A percentile compares a stretch with the other conserved stretches of the same genome.
phyloP scores from a whole-genome alignment of 495 filamentous ascomycete genomes.

The Apodospora peruviana region DNA sequence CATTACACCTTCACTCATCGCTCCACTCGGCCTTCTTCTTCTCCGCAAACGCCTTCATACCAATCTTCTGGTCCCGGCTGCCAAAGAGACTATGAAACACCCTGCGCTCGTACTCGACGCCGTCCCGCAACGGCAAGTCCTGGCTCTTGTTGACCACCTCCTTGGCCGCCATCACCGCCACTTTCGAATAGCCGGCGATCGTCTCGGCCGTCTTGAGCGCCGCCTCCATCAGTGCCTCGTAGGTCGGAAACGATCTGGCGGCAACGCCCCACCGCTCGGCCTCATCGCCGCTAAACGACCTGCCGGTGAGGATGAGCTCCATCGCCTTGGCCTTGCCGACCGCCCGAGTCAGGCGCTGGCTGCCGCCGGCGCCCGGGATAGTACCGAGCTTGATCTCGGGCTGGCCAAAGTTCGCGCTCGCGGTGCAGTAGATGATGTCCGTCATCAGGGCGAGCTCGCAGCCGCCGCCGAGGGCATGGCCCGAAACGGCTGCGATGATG shows the following conservation, averaged over 20 bases:
- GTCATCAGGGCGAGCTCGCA: constrained; percentile 98
- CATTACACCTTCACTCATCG: constrained; percentile 52
- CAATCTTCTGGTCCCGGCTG: constrained; percentile 92
- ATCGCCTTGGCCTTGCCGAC: constrained; percentile 88
- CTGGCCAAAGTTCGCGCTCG: constrained; percentile 82
- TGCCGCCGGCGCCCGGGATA: constrained; percentile 88
- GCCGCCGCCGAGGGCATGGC: constrained; percentile 88
- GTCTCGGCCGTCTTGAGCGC: constrained; percentile 77
- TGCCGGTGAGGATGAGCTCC: constrained; percentile 88
- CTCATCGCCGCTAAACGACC: constrained; percentile 72
- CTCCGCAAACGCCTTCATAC: constrained; percentile 91
- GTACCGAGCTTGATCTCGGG: constrained; percentile 92
- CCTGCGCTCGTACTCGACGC: constrained; percentile 88
- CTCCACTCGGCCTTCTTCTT: constrained; percentile 93
- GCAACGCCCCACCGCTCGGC: constrained; percentile 89
- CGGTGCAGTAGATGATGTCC: constrained; percentile 87
- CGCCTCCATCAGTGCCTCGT: constrained; percentile 75
- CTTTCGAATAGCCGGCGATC: constrained; percentile 73
- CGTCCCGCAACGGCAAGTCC: constrained; percentile 77
- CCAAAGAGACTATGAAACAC: constrained; percentile 92
- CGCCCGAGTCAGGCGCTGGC: constrained; percentile 79
- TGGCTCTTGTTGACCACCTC: constrained; percentile 98
- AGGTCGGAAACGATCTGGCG: constrained; percentile 70
- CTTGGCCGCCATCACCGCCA: constrained; percentile 87
- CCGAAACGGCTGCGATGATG: constrained; percentile 88